Evolutionary conservation across 805 yeast species (phyloP), one percentile per base, ranked within the genome.

Genomic region (Candida xiaguanensis): DNA sequence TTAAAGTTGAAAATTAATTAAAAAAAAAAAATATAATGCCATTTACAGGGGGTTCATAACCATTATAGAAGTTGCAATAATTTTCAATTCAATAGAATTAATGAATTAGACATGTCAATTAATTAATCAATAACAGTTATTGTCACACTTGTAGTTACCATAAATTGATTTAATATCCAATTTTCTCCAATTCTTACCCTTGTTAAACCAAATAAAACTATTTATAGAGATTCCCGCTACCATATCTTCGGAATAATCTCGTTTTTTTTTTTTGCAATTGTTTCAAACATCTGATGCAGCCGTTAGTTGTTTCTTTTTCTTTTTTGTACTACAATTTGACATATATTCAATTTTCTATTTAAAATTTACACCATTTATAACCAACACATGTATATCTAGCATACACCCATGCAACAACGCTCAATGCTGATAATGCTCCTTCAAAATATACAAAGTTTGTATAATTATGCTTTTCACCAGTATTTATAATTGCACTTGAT

Each of bases 331-430:
- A 20, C 9, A 9, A n/a, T n/a, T n/a, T n/a, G n/a, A n/a, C n/a
- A n/a, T n/a, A n/a, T n/a, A n/a, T n/a, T n/a, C n/a, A n/a, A n/a
- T n/a, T n/a, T n/a, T n/a, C n/a, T 6, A 7, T 14, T 38, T 42
- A 55, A 32, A 67, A 65, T 40, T 66, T 16, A 18, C 51, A 49
- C 58, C 66, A 44, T 32, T 54, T 60, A 50, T 56, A 47, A 1
- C 81, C 81, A 19, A 75, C 78, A 8, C 69, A 57, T 30, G 56
- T 52, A 37, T 59, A 63, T 46, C 81, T 65, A 3, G 81, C 70
- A 12, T 59, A 40, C 6, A 63, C 31, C 67, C 75, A 77, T 20
- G 61, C 58, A 2, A 61, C 19, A 2, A 66, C 61, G 26, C 73
- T 64, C 0, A 54, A 56, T 16, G 64, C 43, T 9, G 74, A 65